Evolutionary conservation across 306 rosid genomes (phyloP), one percentile per base, ranked within the genome.

Genomic region (Acacia melanoxylon): DNA sequence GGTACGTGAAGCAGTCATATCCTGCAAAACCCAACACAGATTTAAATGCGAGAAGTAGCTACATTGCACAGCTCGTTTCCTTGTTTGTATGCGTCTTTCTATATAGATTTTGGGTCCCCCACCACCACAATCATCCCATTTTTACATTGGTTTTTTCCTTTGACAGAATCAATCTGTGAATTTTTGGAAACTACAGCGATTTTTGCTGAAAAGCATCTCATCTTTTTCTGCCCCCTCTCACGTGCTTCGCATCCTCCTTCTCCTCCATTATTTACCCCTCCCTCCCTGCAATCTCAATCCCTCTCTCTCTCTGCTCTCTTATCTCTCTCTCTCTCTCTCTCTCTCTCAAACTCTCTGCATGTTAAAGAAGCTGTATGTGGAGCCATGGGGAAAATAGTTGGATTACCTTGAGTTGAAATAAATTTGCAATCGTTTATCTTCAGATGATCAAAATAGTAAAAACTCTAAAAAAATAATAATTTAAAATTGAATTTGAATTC

Each of bases 21-120:
- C 74, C 86, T 85, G 82, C 90, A 87, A 78, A 83, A 51, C 80
- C 92, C 91, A 88, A 89, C 91, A 87, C 90, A 88, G 95, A 89
- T 91, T 89, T 93, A 95, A 91, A 91, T 87, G 93, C 80, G 95
- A 86, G 85, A 87, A 58, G 92, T 88, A 82, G 89, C 94, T 87
- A n/a, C n/a, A 83, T 88, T 83, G 82, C 92, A 86, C 94, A 91
- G 95, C 91, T 90, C 67, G 86, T 87, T 87, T 2, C 79, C 84
- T 88, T 93, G 97, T 91, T 89, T 90, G 84, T 87, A 86, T 91
- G 89, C 92, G 54, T 83, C 90, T 83, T 89, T 91, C 94, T 82
- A 91, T 88, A 87, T 88, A 82, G 92, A 93, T 91, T 91, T 91
- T 90, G n/a, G 92, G 92, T 81, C 97, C 95, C 58, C 70, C 91